Conservation (phyloP, 441 rosid species). For the Cnidoscolus chayamansa region DNA sequence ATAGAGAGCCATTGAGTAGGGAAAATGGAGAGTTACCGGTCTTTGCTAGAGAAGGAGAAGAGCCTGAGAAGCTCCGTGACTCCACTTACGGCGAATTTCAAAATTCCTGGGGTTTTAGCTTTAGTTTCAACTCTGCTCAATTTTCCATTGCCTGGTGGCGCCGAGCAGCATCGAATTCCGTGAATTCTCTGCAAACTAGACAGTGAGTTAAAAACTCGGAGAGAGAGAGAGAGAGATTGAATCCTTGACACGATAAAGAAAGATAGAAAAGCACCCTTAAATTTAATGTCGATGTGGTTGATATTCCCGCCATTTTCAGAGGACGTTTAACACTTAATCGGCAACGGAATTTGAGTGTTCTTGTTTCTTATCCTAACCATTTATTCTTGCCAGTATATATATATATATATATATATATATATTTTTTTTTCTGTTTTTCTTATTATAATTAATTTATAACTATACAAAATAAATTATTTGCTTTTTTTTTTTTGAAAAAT, state of each 20-base stretch:
- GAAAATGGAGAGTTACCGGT: slow-evolving; percentile 31
- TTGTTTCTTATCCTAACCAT: background rate
- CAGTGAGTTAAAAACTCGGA: background rate
- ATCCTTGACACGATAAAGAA: background rate
- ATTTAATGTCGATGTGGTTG: slow-evolving; percentile 20
- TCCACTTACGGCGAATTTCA: slow-evolving; percentile 66
- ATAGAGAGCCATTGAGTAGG: slow-evolving; percentile 7
- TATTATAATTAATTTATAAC: too few species aligned
- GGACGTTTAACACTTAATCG: slow-evolving; percentile 5
- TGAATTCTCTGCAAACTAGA: slow-evolving; percentile 30
- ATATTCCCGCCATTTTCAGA: slow-evolving; percentile 40
- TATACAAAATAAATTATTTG: too few species aligned
- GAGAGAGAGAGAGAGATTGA: slow-evolving; percentile 8
- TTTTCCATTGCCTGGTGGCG: slow-evolving; percentile 24
- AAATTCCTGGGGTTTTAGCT: slow-evolving; percentile 44
- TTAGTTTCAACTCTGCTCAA: slow-evolving; percentile 6
- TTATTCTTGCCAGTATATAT: too few species aligned
- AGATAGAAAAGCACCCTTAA: slow-evolving; percentile 4
- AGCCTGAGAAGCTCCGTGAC: slow-evolving; percentile 64
- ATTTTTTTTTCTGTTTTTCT: too few species aligned
- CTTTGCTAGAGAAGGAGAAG: slow-evolving; percentile 37
- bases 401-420: too few species aligned
- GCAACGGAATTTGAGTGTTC: background rate
- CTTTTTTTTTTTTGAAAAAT: too few species aligned
- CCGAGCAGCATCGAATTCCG: slow-evolving; percentile 44